Evolutionary conservation across 352 stramenopile species (phyloP).

Genomic region (Globisporangium heterothallicum): DNA sequence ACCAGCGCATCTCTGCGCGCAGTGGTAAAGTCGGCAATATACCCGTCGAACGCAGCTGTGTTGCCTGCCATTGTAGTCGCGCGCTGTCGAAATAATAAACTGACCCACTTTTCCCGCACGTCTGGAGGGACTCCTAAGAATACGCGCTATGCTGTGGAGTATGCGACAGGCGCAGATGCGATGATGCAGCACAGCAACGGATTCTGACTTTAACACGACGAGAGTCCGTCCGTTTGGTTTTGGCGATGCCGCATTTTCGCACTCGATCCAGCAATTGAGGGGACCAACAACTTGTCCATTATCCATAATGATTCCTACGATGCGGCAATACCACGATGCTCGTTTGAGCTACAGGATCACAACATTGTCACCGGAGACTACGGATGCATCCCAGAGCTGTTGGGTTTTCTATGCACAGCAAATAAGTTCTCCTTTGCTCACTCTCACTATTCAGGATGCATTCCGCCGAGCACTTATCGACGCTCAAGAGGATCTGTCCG

Average conservation of each 20-base stretch:
- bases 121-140: conserved; percentile 5
- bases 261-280: no score
- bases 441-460: not conserved
- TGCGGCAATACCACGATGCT: no score
- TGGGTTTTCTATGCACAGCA: not conserved
- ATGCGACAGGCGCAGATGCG: no score
- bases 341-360: no score
- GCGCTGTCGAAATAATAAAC: not conserved
- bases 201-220: no score
- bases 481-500: conserved; percentile 12
- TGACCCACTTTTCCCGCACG: not conserved
- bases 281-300: no score
- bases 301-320: no score
- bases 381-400: no score
- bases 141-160: not conserved
- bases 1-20: conserved; percentile 41
- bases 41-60: conserved; percentile 39
- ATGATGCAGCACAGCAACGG: no score
- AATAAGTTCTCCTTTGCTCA: not conserved
- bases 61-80: conserved; percentile 1
- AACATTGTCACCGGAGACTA: no score
- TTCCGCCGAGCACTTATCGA: conserved; percentile 4
- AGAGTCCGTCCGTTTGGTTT: no score
- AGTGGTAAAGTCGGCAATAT: conserved; percentile 45
- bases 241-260: no score